phyloP scores from a whole-genome alignment of 176 grass and related monocot species.

The Zoysia japonica region DNA sequence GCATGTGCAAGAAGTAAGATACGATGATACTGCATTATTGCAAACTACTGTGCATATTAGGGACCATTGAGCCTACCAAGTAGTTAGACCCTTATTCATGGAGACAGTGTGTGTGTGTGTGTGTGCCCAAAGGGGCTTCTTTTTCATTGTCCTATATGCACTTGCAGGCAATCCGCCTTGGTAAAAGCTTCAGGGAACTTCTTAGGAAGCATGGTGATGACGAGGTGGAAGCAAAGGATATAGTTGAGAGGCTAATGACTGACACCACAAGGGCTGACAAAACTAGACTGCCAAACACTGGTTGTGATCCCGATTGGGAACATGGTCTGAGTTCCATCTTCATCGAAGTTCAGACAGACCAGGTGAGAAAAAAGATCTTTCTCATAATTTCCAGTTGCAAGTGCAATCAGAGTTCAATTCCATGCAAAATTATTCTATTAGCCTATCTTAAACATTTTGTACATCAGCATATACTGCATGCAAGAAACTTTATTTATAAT shows the following conservation, averaged over 20 bases:
- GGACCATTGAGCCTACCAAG: slow-evolving; percentile 36
- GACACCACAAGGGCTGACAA: slow-evolving; percentile 75
- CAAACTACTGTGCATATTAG: slow-evolving; percentile 40
- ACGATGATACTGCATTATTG: slow-evolving; percentile 32
- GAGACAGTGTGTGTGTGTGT: slow-evolving; percentile 6
- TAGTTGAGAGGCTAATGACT: slow-evolving; percentile 76
- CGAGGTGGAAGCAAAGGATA: slow-evolving; percentile 56
- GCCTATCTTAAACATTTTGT: too few relatives aligned
- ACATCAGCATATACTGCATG: too few relatives aligned
- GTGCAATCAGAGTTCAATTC: not conserved
- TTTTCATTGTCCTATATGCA: slow-evolving; percentile 23
- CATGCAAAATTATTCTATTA: not conserved
- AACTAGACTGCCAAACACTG: slow-evolving; percentile 78
- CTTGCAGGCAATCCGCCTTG: slow-evolving; percentile 57
- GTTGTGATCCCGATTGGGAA: slow-evolving; percentile 74
- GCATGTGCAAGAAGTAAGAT: slow-evolving; percentile 31
- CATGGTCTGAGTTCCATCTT: slow-evolving; percentile 80
- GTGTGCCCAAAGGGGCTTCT: not conserved
- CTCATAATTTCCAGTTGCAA: slow-evolving; percentile 1
- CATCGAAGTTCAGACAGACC: slow-evolving; percentile 69
- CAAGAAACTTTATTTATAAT: not conserved
- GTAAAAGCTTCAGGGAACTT: slow-evolving; percentile 62
- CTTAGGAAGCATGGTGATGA: slow-evolving; percentile 68
- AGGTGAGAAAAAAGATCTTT: slow-evolving; percentile 46
- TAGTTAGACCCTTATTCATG: slow-evolving; percentile 16